Base-by-base conservation (phyloP, 352 stramenopile species). In the Globisporangium emineosum region DNA sequence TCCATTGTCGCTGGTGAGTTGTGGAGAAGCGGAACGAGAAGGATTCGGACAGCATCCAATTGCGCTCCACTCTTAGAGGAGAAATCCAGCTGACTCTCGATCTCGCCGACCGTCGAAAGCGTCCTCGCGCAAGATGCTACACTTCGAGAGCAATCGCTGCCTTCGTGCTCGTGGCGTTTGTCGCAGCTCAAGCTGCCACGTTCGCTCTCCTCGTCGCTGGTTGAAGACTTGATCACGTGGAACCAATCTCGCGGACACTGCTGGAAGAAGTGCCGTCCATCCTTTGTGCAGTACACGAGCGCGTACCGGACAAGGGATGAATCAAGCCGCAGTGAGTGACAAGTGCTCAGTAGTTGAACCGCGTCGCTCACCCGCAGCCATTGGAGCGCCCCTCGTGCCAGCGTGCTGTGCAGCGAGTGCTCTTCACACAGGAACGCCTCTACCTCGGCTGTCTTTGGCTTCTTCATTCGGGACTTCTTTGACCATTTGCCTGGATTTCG, bases 221-320 rank as follows among this genome's bases (percentile, higher is more conserved):
- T 29, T 30, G 27, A 15, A 25, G 53, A 3, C 33, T 7, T 59
- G 30, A 63, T 55, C 25, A 56, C 29, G 30, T 54, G 57, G 29
- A 63, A 55, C 57, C 57, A 63, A 15, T 63, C 57, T 23, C 57
- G 57, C 10, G 57, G n/a, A n/a, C 57, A 63, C 2, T 29, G 57
- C 57, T 63, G 57, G 45, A 63, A 63, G 21, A 63, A 55, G 43
- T 63, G 57, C 12, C 57, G 27, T 5, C 57, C 57, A 17, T 63
- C 57, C 6, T 52, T 40, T 6, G 57, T 33, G 32, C 57, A 56
- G 9, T 55, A 19, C 29, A 54, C 43, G 57, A 63, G 42, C 5
- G 57, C 57, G 7, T 40, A 42, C n/a, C 32, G 27, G 19, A 19
- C 30, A n/a, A 63, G 19, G 0, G 15, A 29, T 0, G 9, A 1